Evolutionary conservation across 495 filamentous ascomycete genomes (phyloP).

Genomic region (Hypoxylon fuscum): DNA sequence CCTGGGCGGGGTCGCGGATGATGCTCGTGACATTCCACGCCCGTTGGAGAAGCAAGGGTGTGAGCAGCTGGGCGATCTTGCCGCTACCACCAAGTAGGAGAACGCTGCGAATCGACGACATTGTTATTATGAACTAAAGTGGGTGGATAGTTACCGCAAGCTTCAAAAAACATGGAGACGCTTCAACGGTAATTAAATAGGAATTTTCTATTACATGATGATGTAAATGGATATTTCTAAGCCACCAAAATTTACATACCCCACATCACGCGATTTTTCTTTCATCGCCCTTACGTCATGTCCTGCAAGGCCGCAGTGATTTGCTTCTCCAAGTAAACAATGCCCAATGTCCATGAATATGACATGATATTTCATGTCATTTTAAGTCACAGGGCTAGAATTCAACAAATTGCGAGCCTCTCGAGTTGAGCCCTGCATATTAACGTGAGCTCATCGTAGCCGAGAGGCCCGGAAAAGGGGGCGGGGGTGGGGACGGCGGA

Average conservation of each 20-base stretch:
- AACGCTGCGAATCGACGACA: slow-evolving; percentile 56
- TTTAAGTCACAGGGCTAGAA: no score
- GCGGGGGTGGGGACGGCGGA: no score
- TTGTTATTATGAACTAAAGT: not conserved
- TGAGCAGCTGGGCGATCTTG: slow-evolving; percentile 79
- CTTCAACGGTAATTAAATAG: not conserved
- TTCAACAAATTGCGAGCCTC: no score
- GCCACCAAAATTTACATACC: slow-evolving; percentile 2
- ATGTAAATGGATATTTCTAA: not conserved
- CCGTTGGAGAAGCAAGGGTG: slow-evolving; percentile 74
- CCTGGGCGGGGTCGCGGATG: slow-evolving; percentile 75
- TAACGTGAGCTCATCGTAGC: no score
- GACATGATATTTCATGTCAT: no score
- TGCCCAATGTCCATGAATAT: no score
- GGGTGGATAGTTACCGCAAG: not conserved
- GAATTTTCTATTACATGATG: no score
- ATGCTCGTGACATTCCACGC: slow-evolving; percentile 81
- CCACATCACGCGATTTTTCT: slow-evolving; percentile 23
- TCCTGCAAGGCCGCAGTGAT: slow-evolving; percentile 15
- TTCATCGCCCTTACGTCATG: slow-evolving; percentile 20
- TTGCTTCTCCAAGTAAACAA: slow-evolving; percentile 2
- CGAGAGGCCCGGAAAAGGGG: no score
- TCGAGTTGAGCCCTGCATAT: no score
- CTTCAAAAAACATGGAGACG: not conserved
- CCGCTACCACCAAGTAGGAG: slow-evolving; percentile 85